Percentiles rank a stretch among this genome's conserved stretches.
Evolutionary conservation across 345 rosid species (phyloP).

Genomic region (Bretschneidera sinensis): DNA sequence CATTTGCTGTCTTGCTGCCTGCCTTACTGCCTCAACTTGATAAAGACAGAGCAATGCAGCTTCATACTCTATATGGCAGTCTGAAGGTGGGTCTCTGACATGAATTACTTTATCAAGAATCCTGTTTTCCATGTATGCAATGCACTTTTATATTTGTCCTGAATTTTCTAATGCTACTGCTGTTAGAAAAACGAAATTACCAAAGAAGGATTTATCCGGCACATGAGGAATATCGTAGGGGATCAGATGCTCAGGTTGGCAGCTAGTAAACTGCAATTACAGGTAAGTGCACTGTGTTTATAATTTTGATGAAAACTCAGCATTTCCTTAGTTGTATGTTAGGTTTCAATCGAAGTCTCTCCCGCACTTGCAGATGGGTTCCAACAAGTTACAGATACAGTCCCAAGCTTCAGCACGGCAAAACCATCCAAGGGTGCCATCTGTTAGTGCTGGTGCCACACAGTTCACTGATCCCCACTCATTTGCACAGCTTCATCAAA

Average conservation of each 20-base stretch:
- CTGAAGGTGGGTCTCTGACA: conserved; percentile 49
- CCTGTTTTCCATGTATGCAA: conserved; percentile 16
- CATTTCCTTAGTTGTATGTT: conserved; percentile 3
- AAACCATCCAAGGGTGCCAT: conserved; percentile 38
- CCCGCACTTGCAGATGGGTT: conserved; percentile 39
- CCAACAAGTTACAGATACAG: conserved; percentile 48
- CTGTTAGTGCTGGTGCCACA: conserved; percentile 32
- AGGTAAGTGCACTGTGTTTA: conserved; percentile 39
- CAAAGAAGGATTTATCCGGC: conserved; percentile 81
- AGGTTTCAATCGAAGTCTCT: conserved; percentile 11
- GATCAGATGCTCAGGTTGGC: conserved; percentile 90
- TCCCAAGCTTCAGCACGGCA: conserved; percentile 45
- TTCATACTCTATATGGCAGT: conserved; percentile 60
- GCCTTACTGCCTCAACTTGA: conserved; percentile 78
- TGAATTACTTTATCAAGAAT: conserved; percentile 9
- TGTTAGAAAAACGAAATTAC: conserved; percentile 78
- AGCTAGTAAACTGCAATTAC: conserved; percentile 54
- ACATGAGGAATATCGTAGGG: conserved; percentile 81
- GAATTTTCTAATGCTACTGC: conserved; percentile 20
- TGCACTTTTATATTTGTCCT: conserved; percentile 10
- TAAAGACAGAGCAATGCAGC: conserved; percentile 93
- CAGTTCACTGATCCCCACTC: conserved; percentile 37
- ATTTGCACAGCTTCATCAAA: conserved; percentile 30
- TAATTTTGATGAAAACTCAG: neutral
- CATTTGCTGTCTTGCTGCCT: conserved; percentile 78